Percentiles rank a stretch among this genome's conserved stretches.
These are phyloP conservation scores for Pyrrhoderma noxium DNA, from an alignment of 1,284 basidiomycete genomes.

Conservation along the genomic window DNA sequence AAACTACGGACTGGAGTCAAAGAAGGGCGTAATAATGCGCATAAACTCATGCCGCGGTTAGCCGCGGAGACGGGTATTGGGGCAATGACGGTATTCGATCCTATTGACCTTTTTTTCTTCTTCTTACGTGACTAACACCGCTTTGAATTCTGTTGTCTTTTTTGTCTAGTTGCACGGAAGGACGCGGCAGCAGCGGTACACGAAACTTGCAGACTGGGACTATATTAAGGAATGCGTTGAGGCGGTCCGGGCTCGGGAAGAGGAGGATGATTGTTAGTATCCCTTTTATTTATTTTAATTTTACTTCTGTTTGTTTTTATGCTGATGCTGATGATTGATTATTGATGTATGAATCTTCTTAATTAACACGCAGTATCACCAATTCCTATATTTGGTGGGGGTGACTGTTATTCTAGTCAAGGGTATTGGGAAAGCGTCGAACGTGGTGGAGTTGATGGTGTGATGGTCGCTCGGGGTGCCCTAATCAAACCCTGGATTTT, in stretches of 20 bases:
- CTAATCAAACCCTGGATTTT: conserved; percentile 97
- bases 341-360: too few species aligned
- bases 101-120: conserved; percentile 13
- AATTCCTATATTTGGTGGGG: conserved; percentile 92
- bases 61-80: conserved; percentile 71
- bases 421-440: conserved; percentile 80
- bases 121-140: neutral
- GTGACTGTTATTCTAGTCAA: conserved; percentile 86
- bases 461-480: conserved; percentile 93
- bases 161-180: conserved; percentile 78
- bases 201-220: conserved; percentile 82
- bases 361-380: conserved; percentile 52
- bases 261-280: conserved; percentile 64
- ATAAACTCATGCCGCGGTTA: conserved; percentile 88
- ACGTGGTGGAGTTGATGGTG: conserved; percentile 78
- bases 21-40: conserved; percentile 78
- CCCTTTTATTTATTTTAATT: neutral
- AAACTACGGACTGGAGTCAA: conserved; percentile 92
- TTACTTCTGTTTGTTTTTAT: conserved; percentile 1
- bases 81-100: conserved; percentile 64
- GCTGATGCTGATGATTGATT: too few species aligned
- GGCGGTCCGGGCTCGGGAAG: conserved; percentile 71
- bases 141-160: neutral
- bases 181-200: conserved; percentile 86
- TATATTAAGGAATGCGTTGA: conserved; percentile 87